phyloP scores from a whole-genome alignment of 1,139 yeast species.

The Nadsonia commutata region DNA sequence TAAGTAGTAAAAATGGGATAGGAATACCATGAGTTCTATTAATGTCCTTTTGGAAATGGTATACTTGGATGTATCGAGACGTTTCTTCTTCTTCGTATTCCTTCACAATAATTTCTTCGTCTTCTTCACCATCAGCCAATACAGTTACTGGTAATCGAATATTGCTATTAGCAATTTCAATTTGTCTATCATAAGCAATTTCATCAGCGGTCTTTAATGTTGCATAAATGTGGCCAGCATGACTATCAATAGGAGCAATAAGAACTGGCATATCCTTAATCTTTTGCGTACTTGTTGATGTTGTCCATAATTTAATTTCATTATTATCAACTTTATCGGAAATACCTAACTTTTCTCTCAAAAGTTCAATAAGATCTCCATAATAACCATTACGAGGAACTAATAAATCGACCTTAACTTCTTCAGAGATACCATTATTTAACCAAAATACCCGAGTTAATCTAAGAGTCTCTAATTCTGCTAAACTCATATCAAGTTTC shows the following conservation, averaged over 20 bases:
- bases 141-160: not conserved
- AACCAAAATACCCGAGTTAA: conserved; percentile 32
- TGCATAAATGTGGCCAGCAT: conserved; percentile 19
- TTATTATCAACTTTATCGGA: conserved; percentile 17
- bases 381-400: conserved; percentile 50
- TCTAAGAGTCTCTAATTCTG: conserved; percentile 65
- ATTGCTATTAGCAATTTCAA: conserved; percentile 7
- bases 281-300: not conserved
- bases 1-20: conserved; percentile 48
- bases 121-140: conserved; percentile 1
- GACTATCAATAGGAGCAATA: conserved; percentile 1
- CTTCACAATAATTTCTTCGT: no score
- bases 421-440: conserved; percentile 26
- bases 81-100: conserved; percentile 1
- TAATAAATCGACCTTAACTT: conserved; percentile 53
- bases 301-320: not conserved
- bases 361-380: conserved; percentile 38
- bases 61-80: conserved; percentile 11
- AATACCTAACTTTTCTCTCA: conserved; percentile 42
- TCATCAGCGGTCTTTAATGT: conserved; percentile 22
- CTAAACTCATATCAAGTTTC: conserved; percentile 54
- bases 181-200: conserved; percentile 15
- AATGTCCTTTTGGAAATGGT: conserved; percentile 66
- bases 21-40: conserved; percentile 76
- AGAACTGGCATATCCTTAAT: not conserved